Evolutionary conservation across 768 basidiomycete species (phyloP), one percentile per base, ranked within the genome.

Genomic region (Lactifluus hygrophoroides): DNA sequence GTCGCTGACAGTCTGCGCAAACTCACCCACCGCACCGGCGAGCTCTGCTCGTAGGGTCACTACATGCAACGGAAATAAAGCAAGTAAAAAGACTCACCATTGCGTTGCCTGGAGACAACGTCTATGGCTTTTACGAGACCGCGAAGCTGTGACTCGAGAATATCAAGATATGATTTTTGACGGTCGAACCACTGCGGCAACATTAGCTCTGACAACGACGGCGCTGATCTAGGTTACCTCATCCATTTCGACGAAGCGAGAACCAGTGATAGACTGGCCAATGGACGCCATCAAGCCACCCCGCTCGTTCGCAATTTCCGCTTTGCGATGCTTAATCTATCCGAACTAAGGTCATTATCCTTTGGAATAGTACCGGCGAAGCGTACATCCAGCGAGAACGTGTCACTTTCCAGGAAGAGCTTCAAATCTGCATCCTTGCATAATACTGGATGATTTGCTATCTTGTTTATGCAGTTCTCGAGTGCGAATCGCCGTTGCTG

Each of bases 401-500:
- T 86, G 69, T 99, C 96, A 66, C 86, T 90, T 70, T 98, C 95
- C 67, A 99, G 73, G 74, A 99, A 98, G 59, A 94, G 68, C 70
- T 81, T 86, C 64, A 99, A 69, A 69, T 97, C 95, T 2, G 85
- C 70, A 67, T 99, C 96, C 68, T 90, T 89, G 57, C 84, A 82
- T 23, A 99, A 72, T 5, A 94, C 84, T 0, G 94, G 93, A 68
- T 99, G 96, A 64, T 89, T 88, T 10, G 90, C 90, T 50, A 86
- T 94, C 73, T 97, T 97, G 68, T 87, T 85, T 46, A 98, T 82
- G 67, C 93, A 96, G 67, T 88, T 86, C 67, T 97, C 89, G 16
- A 99, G 77, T 0, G 85, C 93, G 21, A 80, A 68, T 23, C 95
- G 79, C 2, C 96, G 81, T 63, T 92, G 90, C 59, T 88, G 85